Conservation (phyloP, 1,284 basidiomycete species). For the Abortiporus biennis region DNA sequence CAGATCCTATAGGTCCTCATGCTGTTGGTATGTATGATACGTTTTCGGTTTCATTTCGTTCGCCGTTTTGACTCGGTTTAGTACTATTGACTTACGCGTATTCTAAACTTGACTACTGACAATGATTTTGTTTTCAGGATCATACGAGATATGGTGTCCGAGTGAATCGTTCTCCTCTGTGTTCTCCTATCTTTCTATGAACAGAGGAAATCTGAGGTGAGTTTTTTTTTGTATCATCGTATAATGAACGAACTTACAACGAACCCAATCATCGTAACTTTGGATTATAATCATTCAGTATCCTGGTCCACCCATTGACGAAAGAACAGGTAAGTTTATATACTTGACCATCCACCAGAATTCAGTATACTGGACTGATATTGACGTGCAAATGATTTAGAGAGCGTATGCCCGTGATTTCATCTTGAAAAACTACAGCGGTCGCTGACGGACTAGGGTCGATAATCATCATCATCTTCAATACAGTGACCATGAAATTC, state of each 20-base stretch:
- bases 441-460: background rate
- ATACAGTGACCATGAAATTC: constrained; percentile 54
- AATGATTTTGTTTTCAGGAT: constrained; percentile 36
- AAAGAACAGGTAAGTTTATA: constrained; percentile 46
- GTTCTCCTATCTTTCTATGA: constrained; percentile 65
- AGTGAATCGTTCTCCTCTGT: constrained; percentile 64
- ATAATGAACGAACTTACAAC: background rate
- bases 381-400: too few relatives aligned
- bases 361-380: too few relatives aligned
- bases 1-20: constrained; percentile 64
- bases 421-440: too few relatives aligned
- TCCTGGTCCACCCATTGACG: constrained; percentile 68
- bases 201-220: constrained; percentile 63
- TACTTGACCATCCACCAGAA: too few relatives aligned
- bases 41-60: too few relatives aligned
- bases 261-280: background rate
- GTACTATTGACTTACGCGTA: background rate
- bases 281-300: constrained; percentile 29
- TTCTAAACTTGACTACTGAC: background rate
- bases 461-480: background rate
- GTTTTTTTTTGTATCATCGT: background rate
- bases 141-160: constrained; percentile 75
- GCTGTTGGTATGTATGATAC: constrained; percentile 65
- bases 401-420: too few relatives aligned
- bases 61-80: too few relatives aligned